Conservation (phyloP, 2,329 filamentous ascomycete species). For the Penicillium sp. region DNA sequence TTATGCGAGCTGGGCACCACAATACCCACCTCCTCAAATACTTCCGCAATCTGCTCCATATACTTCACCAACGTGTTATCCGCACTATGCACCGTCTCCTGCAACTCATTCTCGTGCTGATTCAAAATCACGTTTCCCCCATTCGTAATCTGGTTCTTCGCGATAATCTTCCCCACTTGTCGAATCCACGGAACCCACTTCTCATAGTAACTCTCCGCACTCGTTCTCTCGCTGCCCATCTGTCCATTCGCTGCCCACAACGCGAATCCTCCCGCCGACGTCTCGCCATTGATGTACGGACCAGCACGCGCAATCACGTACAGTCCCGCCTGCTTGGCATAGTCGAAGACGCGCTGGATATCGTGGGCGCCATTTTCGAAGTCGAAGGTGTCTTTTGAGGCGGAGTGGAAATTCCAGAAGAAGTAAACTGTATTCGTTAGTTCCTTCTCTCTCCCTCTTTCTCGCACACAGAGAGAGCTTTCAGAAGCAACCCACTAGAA, state of each 20-base stretch:
- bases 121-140: constrained; percentile 57
- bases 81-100: constrained; percentile 48
- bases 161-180: constrained; percentile 53
- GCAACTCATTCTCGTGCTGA: constrained; percentile 60
- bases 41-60: constrained; percentile 57
- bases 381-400: constrained; percentile 44
- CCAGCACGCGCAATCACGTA: constrained; percentile 58
- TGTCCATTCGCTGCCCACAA: constrained; percentile 54
- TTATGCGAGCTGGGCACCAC: constrained; percentile 57
- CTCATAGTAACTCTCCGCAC: constrained; percentile 49
- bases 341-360: constrained; percentile 55
- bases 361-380: constrained; percentile 58
- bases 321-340: constrained; percentile 56
- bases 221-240: constrained; percentile 49
- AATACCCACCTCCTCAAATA: constrained; percentile 52
- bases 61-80: constrained; percentile 55
- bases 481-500: constrained; percentile 37
- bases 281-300: constrained; percentile 59
- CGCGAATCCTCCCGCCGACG: constrained; percentile 52
- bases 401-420: constrained; percentile 37
- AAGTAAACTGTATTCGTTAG: constrained; percentile 29
- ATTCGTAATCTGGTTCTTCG: constrained; percentile 55
- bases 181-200: constrained; percentile 55
- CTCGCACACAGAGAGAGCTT: no score
- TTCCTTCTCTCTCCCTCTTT: no score